phyloP scores from a whole-genome alignment of 1,284 basidiomycete species.

The Boletus albobrunnescens region DNA sequence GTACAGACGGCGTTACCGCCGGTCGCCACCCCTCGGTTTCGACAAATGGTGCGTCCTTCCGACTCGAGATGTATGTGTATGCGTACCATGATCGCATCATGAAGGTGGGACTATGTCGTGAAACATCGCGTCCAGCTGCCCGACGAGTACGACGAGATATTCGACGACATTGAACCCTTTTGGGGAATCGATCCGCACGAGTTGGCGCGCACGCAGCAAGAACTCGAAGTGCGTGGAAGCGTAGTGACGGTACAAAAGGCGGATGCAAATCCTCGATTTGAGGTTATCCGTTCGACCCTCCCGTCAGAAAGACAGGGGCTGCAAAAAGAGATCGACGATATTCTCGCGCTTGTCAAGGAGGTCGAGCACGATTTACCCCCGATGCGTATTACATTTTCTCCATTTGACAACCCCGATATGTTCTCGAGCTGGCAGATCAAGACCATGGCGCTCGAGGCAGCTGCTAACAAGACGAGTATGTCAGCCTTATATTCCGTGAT shows the following conservation, averaged over 20 bases:
- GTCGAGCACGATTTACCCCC: slow-evolving; percentile 27
- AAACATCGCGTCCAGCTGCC: slow-evolving; percentile 52
- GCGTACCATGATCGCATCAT: background rate
- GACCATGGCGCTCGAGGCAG: slow-evolving; percentile 25
- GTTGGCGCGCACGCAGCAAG: slow-evolving; percentile 37
- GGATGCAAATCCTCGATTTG: background rate
- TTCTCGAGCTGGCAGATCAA: slow-evolving; percentile 27
- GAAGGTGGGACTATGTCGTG: slow-evolving; percentile 55
- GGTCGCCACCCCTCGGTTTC: slow-evolving; percentile 51
- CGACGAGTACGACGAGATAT: slow-evolving; percentile 58
- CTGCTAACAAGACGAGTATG: slow-evolving; percentile 29
- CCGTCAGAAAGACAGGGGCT: background rate
- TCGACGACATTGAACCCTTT: slow-evolving; percentile 49
- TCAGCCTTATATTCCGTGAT: background rate
- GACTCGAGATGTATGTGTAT: background rate
- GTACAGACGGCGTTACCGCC: slow-evolving; percentile 46
- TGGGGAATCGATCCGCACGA: slow-evolving; percentile 51
- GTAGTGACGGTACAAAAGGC: slow-evolving; percentile 18
- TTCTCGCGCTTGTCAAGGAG: slow-evolving; percentile 20
- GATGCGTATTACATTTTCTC: slow-evolving; percentile 30
- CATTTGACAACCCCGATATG: slow-evolving; percentile 31
- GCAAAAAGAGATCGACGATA: background rate
- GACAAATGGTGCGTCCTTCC: slow-evolving; percentile 47
- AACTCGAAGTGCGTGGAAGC: slow-evolving; percentile 32
- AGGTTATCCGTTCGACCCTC: slow-evolving; percentile 16